Evolutionary conservation across 208 protist species (phyloP), one percentile per base, ranked within the genome.

Genomic region (Crithidia acanthocephali): DNA sequence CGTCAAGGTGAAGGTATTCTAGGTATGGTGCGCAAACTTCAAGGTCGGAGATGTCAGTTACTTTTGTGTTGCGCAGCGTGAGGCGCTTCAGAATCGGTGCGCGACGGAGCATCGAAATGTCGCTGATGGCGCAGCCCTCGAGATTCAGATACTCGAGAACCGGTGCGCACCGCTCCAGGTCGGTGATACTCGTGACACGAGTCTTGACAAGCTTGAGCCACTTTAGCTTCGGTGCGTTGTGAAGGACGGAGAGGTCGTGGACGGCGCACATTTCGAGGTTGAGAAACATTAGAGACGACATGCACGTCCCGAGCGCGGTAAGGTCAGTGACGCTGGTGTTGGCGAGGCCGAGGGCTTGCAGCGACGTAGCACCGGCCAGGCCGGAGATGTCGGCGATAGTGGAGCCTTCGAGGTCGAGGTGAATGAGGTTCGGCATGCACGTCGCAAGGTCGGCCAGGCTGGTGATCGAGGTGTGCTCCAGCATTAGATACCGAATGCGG

Each of bases 361-460:
- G 53, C 3, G 30, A 40, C 4, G 53, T 40, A 10, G 25, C 53
- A 16, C 20, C 16, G 28, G 10, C 28, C 30, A 58, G 30, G 6
- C 30, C 53, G 20, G 30, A 42, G 15, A 58, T 42, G 53, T 58
- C 53, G 28, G 20, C 16, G 6, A 40, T 22, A 4, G 53, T 27
- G 7, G 53, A 58, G 53, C 53, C 53, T 22, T 40, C 53, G 30
- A 58, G 53, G 23, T 58, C 30, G 53, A 58, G 53, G 53, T 42
- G 28, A 11, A 58, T 18, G 16, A 33, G 30, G 11, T 6, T 33
- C 16, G 53, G 53, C 53, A 42, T 33, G 53, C 53, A 58, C 53
- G 30, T 33, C 30, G 30, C 53, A 20, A 58, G 7, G 20, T 42
- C 53, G 20, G 8, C 9, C 13, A 40, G 53, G 53, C 18, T 40